phyloP scores from a whole-genome alignment of 1,284 basidiomycete genomes.

The Trichosporon sp. region DNA sequence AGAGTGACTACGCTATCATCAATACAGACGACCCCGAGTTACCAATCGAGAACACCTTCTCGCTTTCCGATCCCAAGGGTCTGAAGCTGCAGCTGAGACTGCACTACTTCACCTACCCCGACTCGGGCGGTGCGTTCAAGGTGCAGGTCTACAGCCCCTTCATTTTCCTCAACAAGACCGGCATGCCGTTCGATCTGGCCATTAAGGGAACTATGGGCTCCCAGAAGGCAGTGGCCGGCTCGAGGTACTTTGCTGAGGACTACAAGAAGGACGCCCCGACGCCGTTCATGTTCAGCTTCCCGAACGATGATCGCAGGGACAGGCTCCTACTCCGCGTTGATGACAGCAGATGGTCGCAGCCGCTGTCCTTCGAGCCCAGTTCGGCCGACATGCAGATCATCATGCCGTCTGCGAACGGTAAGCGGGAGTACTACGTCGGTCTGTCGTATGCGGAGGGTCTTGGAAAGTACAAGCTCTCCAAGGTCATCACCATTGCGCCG shows the following conservation, averaged over 20 bases:
- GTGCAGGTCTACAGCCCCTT: conserved; percentile 95
- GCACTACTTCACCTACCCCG: conserved; percentile 81
- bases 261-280: conserved; percentile 53
- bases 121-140: conserved; percentile 96
- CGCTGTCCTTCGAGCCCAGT: conserved; percentile 84
- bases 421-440: conserved; percentile 80
- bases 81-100: conserved; percentile 76
- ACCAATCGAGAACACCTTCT: conserved; percentile 41
- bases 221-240: conserved; percentile 80
- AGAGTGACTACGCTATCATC: conserved; percentile 98
- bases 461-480: conserved; percentile 94
- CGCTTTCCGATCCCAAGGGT: conserved; percentile 67
- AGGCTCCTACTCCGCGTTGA: conserved; percentile 77
- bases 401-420: conserved; percentile 60
- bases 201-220: conserved; percentile 67
- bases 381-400: conserved; percentile 81
- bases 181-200: conserved; percentile 72
- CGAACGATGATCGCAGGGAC: conserved; percentile 67
- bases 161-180: conserved; percentile 89
- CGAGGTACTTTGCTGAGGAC: conserved; percentile 52
- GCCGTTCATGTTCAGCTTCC: conserved; percentile 85
- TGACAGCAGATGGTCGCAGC: conserved; percentile 86
- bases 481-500: conserved; percentile 87
- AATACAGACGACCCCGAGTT: conserved; percentile 81
- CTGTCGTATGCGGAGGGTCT: conserved; percentile 88